phyloP scores from a whole-genome alignment of 768 basidiomycete species.

The Tylopilus intermedius region DNA sequence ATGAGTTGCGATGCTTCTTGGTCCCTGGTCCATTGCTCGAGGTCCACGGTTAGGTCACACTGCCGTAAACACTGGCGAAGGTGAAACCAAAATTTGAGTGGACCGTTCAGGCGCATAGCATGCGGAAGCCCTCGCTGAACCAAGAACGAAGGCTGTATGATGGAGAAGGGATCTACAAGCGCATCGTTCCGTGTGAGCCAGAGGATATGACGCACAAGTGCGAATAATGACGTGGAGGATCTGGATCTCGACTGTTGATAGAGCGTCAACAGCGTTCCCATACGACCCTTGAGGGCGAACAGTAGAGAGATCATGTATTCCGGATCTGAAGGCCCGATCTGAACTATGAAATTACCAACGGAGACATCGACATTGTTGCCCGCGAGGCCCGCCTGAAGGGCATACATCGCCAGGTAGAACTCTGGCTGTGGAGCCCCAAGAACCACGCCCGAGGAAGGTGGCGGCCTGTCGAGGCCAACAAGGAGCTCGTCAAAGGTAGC shows the following conservation, averaged over 20 bases:
- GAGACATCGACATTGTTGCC: slow-evolving; percentile 16
- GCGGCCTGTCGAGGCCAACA: slow-evolving; percentile 9
- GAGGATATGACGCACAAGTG: slow-evolving; percentile 47
- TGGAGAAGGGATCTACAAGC: slow-evolving; percentile 71
- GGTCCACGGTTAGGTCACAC: slow-evolving; percentile 33
- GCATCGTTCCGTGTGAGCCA: slow-evolving; percentile 44
- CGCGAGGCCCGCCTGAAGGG: slow-evolving; percentile 15
- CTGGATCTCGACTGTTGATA: slow-evolving; percentile 29
- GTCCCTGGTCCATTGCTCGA: slow-evolving; percentile 12
- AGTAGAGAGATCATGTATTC: slow-evolving; percentile 22
- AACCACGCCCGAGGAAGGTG: not conserved
- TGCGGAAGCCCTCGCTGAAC: slow-evolving; percentile 72
- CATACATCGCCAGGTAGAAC: slow-evolving; percentile 17
- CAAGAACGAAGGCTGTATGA: slow-evolving; percentile 79
- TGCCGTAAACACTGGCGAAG: slow-evolving; percentile 51
- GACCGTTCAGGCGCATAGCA: slow-evolving; percentile 57
- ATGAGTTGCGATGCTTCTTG: slow-evolving; percentile 36
- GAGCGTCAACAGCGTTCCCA: slow-evolving; percentile 12
- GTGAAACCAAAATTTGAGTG: slow-evolving; percentile 76
- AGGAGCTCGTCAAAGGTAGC: slow-evolving; percentile 16
- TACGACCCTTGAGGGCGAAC: slow-evolving; percentile 10
- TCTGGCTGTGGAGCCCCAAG: slow-evolving; percentile 13
- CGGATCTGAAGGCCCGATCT: slow-evolving; percentile 29
- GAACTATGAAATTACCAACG: slow-evolving; percentile 18
- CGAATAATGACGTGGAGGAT: slow-evolving; percentile 30